phyloP scores from a whole-genome alignment of 768 basidiomycete genomes.

The Coprinellus micaceus region DNA sequence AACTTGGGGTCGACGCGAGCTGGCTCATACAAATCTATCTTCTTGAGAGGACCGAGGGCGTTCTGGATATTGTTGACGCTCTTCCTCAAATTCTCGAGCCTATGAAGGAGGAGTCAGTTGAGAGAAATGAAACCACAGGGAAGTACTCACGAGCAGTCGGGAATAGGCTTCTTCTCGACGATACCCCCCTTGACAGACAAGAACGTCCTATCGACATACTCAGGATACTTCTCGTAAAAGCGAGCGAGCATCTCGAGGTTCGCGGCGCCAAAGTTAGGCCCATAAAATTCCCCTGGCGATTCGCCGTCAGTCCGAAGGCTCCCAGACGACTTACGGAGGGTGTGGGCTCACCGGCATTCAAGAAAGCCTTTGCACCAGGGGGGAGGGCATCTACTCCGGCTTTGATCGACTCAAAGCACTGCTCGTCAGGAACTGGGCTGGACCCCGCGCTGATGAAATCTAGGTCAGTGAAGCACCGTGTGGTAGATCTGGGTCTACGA shows the following conservation, averaged over 20 bases:
- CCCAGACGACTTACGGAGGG: too few relatives aligned
- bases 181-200: conserved; percentile 6
- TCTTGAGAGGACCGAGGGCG: conserved; percentile 48
- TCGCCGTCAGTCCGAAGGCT: too few relatives aligned
- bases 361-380: conserved; percentile 41
- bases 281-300: conserved; percentile 8
- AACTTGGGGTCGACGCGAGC: conserved; percentile 43
- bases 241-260: conserved; percentile 8
- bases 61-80: conserved; percentile 45
- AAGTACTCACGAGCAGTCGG: background rate
- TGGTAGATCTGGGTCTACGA: background rate
- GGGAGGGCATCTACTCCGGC: conserved; percentile 43
- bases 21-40: conserved; percentile 56
- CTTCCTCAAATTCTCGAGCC: conserved; percentile 1
- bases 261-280: background rate
- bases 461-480: background rate
- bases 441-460: conserved; percentile 30
- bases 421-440: conserved; percentile 49
- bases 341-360: conserved; percentile 33
- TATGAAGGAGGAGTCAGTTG: background rate
- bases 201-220: conserved; percentile 9
- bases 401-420: conserved; percentile 61
- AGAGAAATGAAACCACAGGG: background rate
- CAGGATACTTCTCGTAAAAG: conserved; percentile 9
- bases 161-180: background rate